Conservation (phyloP, 495 filamentous ascomycete species). For the Letharia columbiana region DNA sequence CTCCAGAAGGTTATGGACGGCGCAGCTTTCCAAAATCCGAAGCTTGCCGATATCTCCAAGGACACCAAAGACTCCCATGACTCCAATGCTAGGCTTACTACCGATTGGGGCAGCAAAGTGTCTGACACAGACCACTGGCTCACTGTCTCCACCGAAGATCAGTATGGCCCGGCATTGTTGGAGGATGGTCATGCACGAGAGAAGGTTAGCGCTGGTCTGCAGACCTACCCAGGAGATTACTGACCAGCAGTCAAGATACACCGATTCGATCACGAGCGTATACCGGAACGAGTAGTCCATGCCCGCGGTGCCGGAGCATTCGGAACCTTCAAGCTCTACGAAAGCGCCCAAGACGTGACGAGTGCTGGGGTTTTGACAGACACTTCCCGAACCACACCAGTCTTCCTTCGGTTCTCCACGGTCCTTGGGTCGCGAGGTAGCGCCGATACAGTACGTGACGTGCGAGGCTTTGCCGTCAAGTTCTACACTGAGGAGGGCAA, state of each 20-base stretch:
- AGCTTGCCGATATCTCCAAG: constrained; percentile 14
- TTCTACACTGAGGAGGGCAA: constrained; percentile 59
- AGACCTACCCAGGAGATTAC: not conserved
- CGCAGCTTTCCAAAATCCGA: constrained; percentile 12
- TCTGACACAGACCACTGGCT: constrained; percentile 73
- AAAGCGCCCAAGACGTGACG: constrained; percentile 63
- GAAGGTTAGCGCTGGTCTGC: constrained; percentile 43
- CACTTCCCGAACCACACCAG: constrained; percentile 66
- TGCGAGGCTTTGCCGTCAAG: constrained; percentile 74
- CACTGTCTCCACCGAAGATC: constrained; percentile 48
- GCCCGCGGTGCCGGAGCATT: constrained; percentile 78
- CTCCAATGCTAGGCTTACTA: constrained; percentile 48
- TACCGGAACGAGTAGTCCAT: constrained; percentile 84
- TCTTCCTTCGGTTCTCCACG: constrained; percentile 77
- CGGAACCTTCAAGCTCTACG: constrained; percentile 67
- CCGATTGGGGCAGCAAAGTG: constrained; percentile 72
- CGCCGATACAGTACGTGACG: constrained; percentile 73
- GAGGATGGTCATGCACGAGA: constrained; percentile 75
- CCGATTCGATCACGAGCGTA: constrained; percentile 80
- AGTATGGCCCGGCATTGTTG: constrained; percentile 64
- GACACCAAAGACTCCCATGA: constrained; percentile 19
- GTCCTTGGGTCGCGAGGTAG: constrained; percentile 70
- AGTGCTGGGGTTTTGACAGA: constrained; percentile 69
- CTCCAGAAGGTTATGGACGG: constrained; percentile 14
- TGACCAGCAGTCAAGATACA: constrained; percentile 46